These are phyloP conservation scores for Penicillium flavigenum DNA, from an alignment of 495 filamentous ascomycete genomes.

Conservation along the genomic window DNA sequence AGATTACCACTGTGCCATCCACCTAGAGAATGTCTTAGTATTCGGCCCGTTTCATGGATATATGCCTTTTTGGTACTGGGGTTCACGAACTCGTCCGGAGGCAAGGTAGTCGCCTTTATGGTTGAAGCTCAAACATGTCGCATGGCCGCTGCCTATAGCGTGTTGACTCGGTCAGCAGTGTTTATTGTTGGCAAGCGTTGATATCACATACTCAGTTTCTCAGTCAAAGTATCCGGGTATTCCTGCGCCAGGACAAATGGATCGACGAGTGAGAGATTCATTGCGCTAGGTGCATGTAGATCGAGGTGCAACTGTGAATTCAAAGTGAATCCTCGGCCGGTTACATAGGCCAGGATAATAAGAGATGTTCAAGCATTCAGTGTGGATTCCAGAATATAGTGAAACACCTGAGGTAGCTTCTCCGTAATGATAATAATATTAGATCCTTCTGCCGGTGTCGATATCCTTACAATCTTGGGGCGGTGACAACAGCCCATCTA, in stretches of 20 bases:
- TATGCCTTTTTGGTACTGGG: not conserved
- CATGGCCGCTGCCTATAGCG: conserved; percentile 57
- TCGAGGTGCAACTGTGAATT: conserved; percentile 5
- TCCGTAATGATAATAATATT: not conserved
- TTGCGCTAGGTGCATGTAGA: conserved; percentile 31
- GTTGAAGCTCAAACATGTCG: conserved; percentile 81
- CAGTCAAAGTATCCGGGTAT: conserved; percentile 85
- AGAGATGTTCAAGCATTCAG: conserved; percentile 34
- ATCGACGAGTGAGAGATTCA: conserved; percentile 80
- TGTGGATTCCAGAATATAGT: conserved; percentile 9
- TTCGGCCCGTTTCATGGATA: not conserved
- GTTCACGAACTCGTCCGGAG: conserved; percentile 69
- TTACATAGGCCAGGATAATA: conserved; percentile 31
- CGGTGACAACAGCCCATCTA: conserved; percentile 13
- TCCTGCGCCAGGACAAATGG: conserved; percentile 89
- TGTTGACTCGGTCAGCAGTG: not conserved
- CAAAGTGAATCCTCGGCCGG: conserved; percentile 25
- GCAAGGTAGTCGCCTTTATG: conserved; percentile 91
- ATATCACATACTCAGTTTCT: conserved; percentile 67
- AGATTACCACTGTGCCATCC: conserved; percentile 91
- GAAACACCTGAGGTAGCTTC: not conserved
- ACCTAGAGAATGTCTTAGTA: conserved; percentile 43
- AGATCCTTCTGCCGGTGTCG: conserved; percentile 14
- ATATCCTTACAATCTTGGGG: conserved; percentile 16
- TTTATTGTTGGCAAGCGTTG: not conserved